Conservation (phyloP, 305 asterid species). For the Rubia peregrina region DNA sequence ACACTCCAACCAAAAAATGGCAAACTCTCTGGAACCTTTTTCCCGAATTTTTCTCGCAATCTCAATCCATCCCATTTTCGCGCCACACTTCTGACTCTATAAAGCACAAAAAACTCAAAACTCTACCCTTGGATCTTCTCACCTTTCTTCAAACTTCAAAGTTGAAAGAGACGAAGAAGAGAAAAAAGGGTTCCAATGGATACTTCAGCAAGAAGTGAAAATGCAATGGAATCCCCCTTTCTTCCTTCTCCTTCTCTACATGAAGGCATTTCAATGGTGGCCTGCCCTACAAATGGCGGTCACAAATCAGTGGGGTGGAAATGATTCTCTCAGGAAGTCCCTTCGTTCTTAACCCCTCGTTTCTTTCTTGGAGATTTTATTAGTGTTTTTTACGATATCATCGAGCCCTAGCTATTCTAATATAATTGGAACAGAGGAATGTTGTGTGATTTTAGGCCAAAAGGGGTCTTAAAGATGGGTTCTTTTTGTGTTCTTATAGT, state of each 20-base stretch:
- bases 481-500: neutral
- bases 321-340: slow-evolving; percentile 32
- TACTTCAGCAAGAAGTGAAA: neutral
- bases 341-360: too few species aligned
- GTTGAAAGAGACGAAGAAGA: neutral
- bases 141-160: neutral
- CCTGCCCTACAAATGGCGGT: slow-evolving; percentile 40
- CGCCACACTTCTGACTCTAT: slow-evolving; percentile 10
- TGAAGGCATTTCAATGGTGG: slow-evolving; percentile 32
- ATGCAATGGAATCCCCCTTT: neutral
- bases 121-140: neutral
- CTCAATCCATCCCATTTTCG: slow-evolving; percentile 16
- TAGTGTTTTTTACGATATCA: too few species aligned
- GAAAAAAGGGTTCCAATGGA: slow-evolving; percentile 9
- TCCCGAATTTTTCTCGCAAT: slow-evolving; percentile 8
- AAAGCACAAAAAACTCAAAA: neutral
- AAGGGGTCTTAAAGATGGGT: neutral
- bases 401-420: too few species aligned
- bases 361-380: too few species aligned
- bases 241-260: slow-evolving; percentile 15
- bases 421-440: too few species aligned
- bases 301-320: slow-evolving; percentile 40
- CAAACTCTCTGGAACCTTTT: neutral
- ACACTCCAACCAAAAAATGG: neutral
- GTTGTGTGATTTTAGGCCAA: neutral